Evolutionary conservation across 2,329 filamentous ascomycete species (phyloP).

Genomic region (Aspergillus ustus): DNA sequence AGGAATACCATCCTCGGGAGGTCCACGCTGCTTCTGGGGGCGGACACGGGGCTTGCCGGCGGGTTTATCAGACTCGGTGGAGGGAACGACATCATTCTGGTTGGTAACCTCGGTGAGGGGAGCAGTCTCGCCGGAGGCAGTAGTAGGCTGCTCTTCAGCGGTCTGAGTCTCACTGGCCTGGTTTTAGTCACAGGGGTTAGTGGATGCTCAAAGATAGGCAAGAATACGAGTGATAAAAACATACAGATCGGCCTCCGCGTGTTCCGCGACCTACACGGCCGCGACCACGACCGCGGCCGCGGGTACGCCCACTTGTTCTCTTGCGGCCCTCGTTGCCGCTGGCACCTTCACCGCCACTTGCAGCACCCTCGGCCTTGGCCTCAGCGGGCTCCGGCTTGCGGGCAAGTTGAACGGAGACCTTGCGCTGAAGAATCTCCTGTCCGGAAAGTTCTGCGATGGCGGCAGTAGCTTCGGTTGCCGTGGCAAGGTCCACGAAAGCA

Average conservation of each 20-base stretch:
- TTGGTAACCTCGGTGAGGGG: slow-evolving; percentile 28
- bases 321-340: slow-evolving; percentile 68
- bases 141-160: slow-evolving; percentile 27
- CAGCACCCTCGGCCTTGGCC: slow-evolving; percentile 72
- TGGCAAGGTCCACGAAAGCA: slow-evolving; percentile 97
- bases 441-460: slow-evolving; percentile 95
- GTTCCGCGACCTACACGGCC: slow-evolving; percentile 71
- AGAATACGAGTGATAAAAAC: slow-evolving; percentile 28
- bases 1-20: slow-evolving; percentile 93
- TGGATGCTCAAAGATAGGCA: slow-evolving; percentile 1
- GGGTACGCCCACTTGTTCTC: slow-evolving; percentile 65
- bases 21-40: slow-evolving; percentile 81
- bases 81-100: slow-evolving; percentile 34
- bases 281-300: slow-evolving; percentile 68
- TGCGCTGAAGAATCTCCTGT: slow-evolving; percentile 96
- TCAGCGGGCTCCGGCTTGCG: slow-evolving; percentile 90
- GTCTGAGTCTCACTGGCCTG: slow-evolving; percentile 33
- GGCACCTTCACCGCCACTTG: slow-evolving; percentile 73
- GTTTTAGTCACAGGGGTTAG: slow-evolving; percentile 15
- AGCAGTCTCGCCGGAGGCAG: slow-evolving; percentile 25
- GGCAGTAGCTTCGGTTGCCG: slow-evolving; percentile 90
- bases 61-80: slow-evolving; percentile 51
- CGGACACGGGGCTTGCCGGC: slow-evolving; percentile 50
- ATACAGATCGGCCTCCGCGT: slow-evolving; percentile 63
- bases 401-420: slow-evolving; percentile 98